A percentile compares a stretch with the other conserved stretches of the same genome.
These are phyloP conservation scores for Lablab purpureus DNA, from an alignment of 306 rosid species.

Conservation along the genomic window DNA sequence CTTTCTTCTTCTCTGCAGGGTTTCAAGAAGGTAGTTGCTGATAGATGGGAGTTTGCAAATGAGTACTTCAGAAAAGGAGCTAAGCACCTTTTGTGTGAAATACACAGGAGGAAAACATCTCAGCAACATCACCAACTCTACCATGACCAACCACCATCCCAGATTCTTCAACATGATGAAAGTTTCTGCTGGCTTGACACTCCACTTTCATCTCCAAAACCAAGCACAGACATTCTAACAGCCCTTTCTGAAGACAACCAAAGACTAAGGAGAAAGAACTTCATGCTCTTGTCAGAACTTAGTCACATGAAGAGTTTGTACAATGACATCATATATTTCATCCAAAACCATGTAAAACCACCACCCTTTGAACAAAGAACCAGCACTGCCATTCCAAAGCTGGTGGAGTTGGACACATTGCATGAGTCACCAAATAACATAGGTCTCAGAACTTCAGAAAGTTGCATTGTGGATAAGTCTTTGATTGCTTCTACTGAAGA, in stretches of 20 bases:
- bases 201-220: conserved; percentile 48
- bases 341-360: conserved; percentile 71
- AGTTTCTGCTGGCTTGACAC: conserved; percentile 44
- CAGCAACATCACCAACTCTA: conserved; percentile 55
- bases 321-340: conserved; percentile 71
- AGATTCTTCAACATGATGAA: conserved; percentile 43
- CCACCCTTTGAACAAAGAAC: conserved; percentile 40
- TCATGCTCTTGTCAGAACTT: conserved; percentile 69
- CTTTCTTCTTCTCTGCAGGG: conserved; percentile 52
- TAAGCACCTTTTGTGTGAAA: conserved; percentile 60
- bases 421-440: conserved; percentile 27
- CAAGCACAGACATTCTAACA: conserved; percentile 49
- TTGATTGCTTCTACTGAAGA: conserved; percentile 33
- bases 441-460: conserved; percentile 17
- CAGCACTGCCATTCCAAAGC: conserved; percentile 42
- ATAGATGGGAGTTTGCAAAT: conserved; percentile 79
- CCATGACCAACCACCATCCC: conserved; percentile 34
- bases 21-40: conserved; percentile 73
- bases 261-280: conserved; percentile 65
- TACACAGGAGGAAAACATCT: conserved; percentile 68
- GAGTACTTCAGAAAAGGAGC: conserved; percentile 74
- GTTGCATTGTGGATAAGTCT: conserved; percentile 13
- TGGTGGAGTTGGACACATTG: conserved; percentile 54
- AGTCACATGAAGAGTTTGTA: conserved; percentile 73
- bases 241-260: conserved; percentile 68